These are phyloP conservation scores for Cocos nucifera DNA, from an alignment of 176 grass and related monocot species.

Conservation along the genomic window DNA sequence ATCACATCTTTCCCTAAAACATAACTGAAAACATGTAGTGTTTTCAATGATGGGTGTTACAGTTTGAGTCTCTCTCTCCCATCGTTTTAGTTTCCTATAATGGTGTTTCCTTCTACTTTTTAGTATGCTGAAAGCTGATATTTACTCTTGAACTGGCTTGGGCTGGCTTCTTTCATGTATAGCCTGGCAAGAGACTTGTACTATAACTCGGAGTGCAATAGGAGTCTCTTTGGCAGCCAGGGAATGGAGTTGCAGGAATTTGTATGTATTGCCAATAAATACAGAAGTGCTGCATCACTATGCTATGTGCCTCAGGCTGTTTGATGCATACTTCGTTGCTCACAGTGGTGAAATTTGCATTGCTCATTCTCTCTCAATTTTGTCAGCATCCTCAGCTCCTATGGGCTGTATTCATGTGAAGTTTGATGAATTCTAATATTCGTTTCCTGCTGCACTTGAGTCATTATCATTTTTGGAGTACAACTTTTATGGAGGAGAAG, in stretches of 20 bases:
- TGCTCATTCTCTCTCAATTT: too few species aligned
- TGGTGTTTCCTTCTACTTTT: background rate
- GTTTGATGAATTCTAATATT: too few species aligned
- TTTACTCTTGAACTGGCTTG: background rate
- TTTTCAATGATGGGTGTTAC: background rate
- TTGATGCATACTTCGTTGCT: too few species aligned
- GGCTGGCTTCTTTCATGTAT: slow-evolving; percentile 7
- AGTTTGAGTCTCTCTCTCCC: background rate
- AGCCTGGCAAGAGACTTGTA: slow-evolving; percentile 1
- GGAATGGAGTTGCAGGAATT: slow-evolving; percentile 4
- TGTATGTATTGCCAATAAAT: slow-evolving; percentile 1
- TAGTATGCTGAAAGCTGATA: background rate
- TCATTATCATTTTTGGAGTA: too few species aligned
- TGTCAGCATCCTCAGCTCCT: too few species aligned
- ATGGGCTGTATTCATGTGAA: too few species aligned
- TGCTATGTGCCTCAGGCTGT: too few species aligned
- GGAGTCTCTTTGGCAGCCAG: background rate
- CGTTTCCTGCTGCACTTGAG: too few species aligned
- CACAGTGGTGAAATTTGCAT: too few species aligned
- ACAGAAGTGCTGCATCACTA: slow-evolving; percentile 4
- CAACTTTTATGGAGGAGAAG: too few species aligned
- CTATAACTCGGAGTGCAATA: background rate
- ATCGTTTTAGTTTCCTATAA: background rate
- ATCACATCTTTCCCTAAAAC: too few species aligned
- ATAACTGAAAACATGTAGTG: too few species aligned